phyloP scores from a whole-genome alignment of 305 asterid genomes.

The Solanum hybrid region DNA sequence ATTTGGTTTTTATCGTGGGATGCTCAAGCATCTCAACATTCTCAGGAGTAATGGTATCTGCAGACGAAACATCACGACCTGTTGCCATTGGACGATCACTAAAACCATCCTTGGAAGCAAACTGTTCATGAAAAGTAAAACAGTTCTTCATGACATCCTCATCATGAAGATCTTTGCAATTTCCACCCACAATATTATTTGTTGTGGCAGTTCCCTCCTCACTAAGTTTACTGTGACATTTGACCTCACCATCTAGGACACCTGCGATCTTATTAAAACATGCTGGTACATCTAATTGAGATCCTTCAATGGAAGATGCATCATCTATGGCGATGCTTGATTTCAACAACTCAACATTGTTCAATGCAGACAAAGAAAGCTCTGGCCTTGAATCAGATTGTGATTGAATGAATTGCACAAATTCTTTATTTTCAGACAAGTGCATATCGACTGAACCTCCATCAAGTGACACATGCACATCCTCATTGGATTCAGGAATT shows the following conservation, averaged over 20 bases:
- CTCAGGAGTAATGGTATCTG: neutral
- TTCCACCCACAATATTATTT: conserved; percentile 12
- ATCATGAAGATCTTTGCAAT: conserved; percentile 9
- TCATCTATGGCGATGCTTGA: conserved; percentile 17
- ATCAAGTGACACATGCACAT: conserved; percentile 11
- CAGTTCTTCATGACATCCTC: conserved; percentile 14
- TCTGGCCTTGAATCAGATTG: conserved; percentile 12
- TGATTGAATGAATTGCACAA: neutral
- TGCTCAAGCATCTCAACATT: neutral
- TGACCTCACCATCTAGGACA: conserved; percentile 20
- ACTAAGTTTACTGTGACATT: conserved; percentile 13
- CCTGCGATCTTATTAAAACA: conserved; percentile 25
- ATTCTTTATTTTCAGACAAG: neutral
- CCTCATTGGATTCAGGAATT: conserved; percentile 18
- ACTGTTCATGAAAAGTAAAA: conserved; percentile 7
- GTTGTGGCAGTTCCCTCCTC: conserved; percentile 17
- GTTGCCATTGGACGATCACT: neutral
- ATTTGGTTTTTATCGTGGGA: neutral
- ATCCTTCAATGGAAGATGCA: conserved; percentile 16
- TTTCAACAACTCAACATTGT: conserved; percentile 13
- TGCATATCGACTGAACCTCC: conserved; percentile 13
- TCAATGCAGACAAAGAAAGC: conserved; percentile 16
- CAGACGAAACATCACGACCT: neutral
- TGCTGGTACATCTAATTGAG: conserved; percentile 28
- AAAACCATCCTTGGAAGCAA: conserved; percentile 2